phyloP scores from a whole-genome alignment of 176 grass and related monocot genomes.

The Oryza glaberrima region DNA sequence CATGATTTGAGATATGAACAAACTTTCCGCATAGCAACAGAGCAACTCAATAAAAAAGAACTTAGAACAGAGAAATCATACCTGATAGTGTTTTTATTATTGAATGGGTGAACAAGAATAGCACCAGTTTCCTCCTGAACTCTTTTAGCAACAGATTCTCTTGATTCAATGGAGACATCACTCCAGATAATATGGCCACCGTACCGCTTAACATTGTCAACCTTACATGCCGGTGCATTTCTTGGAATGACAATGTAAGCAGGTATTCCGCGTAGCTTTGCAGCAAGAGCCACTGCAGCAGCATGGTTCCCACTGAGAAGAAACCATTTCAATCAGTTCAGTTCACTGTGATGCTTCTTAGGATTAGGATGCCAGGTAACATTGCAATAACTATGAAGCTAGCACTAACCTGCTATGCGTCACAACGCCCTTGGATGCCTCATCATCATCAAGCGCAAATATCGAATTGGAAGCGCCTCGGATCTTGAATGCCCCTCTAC shows the following conservation, averaged over 20 bases:
- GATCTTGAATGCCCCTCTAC: constrained; percentile 92
- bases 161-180: constrained; percentile 71
- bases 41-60: constrained; percentile 25
- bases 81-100: constrained; percentile 86
- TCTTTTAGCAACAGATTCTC: constrained; percentile 66
- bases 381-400: background rate
- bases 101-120: constrained; percentile 89
- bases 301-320: constrained; percentile 85
- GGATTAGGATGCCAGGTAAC: background rate
- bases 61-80: constrained; percentile 24
- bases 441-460: constrained; percentile 69
- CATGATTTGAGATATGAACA: background rate
- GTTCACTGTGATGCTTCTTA: background rate
- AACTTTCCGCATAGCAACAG: background rate
- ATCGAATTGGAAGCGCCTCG: constrained; percentile 92
- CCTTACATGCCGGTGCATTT: constrained; percentile 88
- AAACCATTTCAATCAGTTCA: constrained; percentile 29
- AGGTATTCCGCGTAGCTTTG: constrained; percentile 86
- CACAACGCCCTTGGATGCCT: constrained; percentile 83
- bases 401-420: constrained; percentile 88
- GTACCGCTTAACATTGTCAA: constrained; percentile 85
- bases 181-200: constrained; percentile 85
- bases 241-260: constrained; percentile 85
- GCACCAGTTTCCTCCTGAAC: constrained; percentile 86
- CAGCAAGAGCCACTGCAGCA: constrained; percentile 83